phyloP scores from a whole-genome alignment of 805 yeast species.

The Cephaloascus albidus region DNA sequence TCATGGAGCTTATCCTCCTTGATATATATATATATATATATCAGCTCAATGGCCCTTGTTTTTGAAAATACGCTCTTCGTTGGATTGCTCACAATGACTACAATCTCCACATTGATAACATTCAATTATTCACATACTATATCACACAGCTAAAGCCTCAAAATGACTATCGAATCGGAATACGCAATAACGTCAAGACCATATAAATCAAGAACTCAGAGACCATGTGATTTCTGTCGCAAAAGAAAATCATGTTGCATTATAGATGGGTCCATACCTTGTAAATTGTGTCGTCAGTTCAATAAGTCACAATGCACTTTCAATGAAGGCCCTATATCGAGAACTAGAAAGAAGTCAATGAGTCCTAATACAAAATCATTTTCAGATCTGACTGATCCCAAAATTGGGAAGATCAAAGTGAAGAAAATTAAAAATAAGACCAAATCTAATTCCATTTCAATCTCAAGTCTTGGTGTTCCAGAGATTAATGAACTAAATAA shows the following conservation, averaged over 20 bases:
- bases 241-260: constrained; percentile 24
- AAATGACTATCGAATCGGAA: constrained; percentile 1
- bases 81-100: no score
- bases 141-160: no score
- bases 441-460: background rate
- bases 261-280: constrained; percentile 18
- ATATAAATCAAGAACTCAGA: constrained; percentile 20
- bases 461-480: background rate
- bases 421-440: background rate
- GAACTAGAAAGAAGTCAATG: constrained; percentile 4
- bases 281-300: constrained; percentile 19
- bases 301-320: constrained; percentile 19
- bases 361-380: background rate
- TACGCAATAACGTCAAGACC: constrained; percentile 16
- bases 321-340: constrained; percentile 18
- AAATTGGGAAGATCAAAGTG: background rate
- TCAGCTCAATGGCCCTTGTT: no score
- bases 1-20: no score
- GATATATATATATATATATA: no score
- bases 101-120: no score
- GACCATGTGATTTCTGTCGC: constrained; percentile 26
- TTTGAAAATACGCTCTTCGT: no score
- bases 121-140: no score
- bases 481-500: background rate
- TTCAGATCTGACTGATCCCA: no score